These are phyloP conservation scores for Bruguiera gymnorhiza DNA, from an alignment of 345 rosid species.

Conservation along the genomic window DNA sequence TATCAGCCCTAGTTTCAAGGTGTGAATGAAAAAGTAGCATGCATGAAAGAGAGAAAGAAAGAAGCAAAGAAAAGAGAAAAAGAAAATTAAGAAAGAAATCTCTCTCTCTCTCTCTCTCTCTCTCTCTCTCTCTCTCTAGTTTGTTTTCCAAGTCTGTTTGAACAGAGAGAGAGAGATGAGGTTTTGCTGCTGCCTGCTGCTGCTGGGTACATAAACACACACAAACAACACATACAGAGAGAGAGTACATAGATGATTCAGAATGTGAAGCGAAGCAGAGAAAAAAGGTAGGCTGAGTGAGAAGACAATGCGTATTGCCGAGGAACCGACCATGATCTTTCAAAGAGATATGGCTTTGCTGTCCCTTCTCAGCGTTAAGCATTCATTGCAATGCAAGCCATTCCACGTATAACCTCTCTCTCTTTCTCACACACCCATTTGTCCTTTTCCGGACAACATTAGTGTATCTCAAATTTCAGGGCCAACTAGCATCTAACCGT, in stretches of 20 bases:
- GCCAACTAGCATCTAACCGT: not conserved
- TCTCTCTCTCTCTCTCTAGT: not conserved
- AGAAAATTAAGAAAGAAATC: not conserved
- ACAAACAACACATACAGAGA: too few species aligned
- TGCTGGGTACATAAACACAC: constrained; percentile 1
- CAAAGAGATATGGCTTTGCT: not conserved
- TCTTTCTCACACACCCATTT: not conserved
- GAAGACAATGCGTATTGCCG: constrained; percentile 27
- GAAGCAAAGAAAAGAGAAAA: not conserved
- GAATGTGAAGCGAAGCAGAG: not conserved
- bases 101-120: not conserved
- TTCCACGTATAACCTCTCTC: not conserved
- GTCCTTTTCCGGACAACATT: not conserved
- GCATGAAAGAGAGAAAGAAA: constrained; percentile 19
- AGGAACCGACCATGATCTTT: constrained; percentile 16
- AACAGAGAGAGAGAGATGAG: not conserved
- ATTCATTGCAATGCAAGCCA: not conserved
- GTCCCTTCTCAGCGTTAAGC: not conserved
- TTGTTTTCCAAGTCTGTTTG: constrained; percentile 10
- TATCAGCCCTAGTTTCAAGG: constrained; percentile 18
- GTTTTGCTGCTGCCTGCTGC: not conserved
- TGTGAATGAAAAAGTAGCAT: constrained; percentile 14
- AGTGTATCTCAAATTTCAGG: not conserved
- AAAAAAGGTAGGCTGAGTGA: not conserved
- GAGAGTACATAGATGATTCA: not conserved